These are phyloP conservation scores for Tetracladium marchalianum DNA, from an alignment of 495 filamentous ascomycete genomes.

Conservation along the genomic window DNA sequence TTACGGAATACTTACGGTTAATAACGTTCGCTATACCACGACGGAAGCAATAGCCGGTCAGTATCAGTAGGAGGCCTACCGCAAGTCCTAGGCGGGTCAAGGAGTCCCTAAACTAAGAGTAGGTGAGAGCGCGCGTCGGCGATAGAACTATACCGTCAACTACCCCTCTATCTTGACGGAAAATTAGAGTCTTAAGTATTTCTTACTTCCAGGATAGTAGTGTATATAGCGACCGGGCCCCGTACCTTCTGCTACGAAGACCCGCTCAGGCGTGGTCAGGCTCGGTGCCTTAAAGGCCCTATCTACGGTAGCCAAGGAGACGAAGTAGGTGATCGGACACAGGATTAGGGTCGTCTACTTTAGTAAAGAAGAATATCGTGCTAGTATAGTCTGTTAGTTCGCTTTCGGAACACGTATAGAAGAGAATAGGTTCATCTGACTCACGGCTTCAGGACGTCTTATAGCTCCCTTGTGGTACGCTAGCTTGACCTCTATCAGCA, in stretches of 20 bases:
- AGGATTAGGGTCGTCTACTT: slow-evolving; percentile 12
- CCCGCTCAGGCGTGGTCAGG: slow-evolving; percentile 7
- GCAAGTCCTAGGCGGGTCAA: slow-evolving; percentile 2
- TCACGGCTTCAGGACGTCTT: slow-evolving; percentile 20
- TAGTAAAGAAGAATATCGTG: slow-evolving; percentile 20
- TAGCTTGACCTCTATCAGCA: slow-evolving; percentile 19
- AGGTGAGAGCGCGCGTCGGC: not conserved
- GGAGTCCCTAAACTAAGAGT: not conserved
- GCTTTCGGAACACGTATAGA: not conserved
- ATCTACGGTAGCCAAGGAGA: slow-evolving; percentile 13
- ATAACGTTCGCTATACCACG: slow-evolving; percentile 3
- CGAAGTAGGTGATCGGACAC: slow-evolving; percentile 15
- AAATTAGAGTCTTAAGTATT: slow-evolving; percentile 20
- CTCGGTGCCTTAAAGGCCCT: slow-evolving; percentile 17
- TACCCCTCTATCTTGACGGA: slow-evolving; percentile 8
- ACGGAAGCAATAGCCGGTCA: slow-evolving; percentile 5
- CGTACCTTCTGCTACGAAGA: slow-evolving; percentile 19
- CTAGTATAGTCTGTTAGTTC: slow-evolving; percentile 5
- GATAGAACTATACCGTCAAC: not conserved
- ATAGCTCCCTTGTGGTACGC: slow-evolving; percentile 19
- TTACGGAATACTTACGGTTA: slow-evolving; percentile 4
- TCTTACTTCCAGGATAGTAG: slow-evolving; percentile 19
- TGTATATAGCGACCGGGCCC: slow-evolving; percentile 15
- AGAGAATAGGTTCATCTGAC: slow-evolving; percentile 3
- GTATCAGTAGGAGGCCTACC: not conserved